phyloP scores from a whole-genome alignment of 257 asterid species.

The Penstemon barbatus region DNA sequence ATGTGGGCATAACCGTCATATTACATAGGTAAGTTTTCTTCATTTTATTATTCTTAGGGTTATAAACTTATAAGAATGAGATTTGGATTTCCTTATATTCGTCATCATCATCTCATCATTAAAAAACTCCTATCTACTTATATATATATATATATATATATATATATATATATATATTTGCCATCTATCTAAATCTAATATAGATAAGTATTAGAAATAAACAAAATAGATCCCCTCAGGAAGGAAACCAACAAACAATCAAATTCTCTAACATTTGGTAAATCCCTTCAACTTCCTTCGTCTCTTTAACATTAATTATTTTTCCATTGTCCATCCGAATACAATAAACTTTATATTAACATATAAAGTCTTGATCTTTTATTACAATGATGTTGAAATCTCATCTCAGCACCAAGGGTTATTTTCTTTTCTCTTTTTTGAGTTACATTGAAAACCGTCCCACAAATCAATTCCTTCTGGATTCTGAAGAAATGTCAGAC shows the following conservation, averaged over 20 bases:
- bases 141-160: neutral
- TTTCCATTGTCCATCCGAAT: neutral
- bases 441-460: constrained; percentile 29
- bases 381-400: constrained; percentile 36
- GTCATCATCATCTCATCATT: neutral
- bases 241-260: neutral
- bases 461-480: constrained; percentile 40
- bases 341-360: neutral
- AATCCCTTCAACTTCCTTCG: constrained; percentile 27
- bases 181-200: neutral
- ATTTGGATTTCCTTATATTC: neutral
- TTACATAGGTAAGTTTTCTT: neutral
- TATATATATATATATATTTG: neutral
- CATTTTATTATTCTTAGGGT: neutral
- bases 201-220: neutral
- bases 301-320: constrained; percentile 27
- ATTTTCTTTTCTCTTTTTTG: neutral
- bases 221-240: neutral
- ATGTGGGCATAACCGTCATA: neutral
- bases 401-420: constrained; percentile 24
- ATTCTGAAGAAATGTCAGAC: constrained; percentile 37
- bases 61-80: neutral
- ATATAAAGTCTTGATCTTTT: constrained; percentile 12
- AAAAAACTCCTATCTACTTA: constrained; percentile 1
- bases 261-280: constrained; percentile 28